Evolutionary conservation across 345 rosid species (phyloP).

Genomic region (Passiflora organensis): DNA sequence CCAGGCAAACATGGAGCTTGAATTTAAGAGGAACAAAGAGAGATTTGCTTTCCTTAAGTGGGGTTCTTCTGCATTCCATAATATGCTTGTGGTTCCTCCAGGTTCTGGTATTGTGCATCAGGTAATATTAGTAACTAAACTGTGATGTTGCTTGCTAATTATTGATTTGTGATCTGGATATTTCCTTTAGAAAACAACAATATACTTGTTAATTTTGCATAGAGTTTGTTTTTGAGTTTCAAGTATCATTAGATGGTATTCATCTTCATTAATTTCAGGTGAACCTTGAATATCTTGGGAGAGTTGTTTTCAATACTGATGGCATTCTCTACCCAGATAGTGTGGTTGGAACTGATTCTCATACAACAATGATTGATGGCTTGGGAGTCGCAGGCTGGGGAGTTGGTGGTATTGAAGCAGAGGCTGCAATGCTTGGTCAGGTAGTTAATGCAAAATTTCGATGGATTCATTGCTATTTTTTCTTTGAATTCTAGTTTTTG

Average conservation of each 20-base stretch:
- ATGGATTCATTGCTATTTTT: neutral
- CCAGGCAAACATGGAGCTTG: slow-evolving; percentile 93
- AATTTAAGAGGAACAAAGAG: slow-evolving; percentile 92
- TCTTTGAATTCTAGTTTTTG: neutral
- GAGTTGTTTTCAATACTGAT: slow-evolving; percentile 86
- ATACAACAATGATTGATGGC: slow-evolving; percentile 99
- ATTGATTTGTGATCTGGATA: neutral
- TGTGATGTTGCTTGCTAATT: neutral
- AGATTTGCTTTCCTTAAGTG: slow-evolving; percentile 97
- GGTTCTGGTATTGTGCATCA: slow-evolving; percentile 99
- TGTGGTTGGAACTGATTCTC: slow-evolving; percentile 98
- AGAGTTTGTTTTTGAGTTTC: no score
- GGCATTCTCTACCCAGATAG: slow-evolving; percentile 89
- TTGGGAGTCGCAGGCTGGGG: slow-evolving; percentile 99
- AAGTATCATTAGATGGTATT: no score
- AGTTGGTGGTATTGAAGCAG: slow-evolving; percentile 99
- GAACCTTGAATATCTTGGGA: slow-evolving; percentile 92
- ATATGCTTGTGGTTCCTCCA: slow-evolving; percentile 99
- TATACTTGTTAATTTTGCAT: no score
- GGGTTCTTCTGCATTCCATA: slow-evolving; percentile 87
- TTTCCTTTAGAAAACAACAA: no score
- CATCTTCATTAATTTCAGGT: slow-evolving; percentile 48
- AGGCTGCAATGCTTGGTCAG: slow-evolving; percentile 99
- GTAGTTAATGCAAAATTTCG: slow-evolving; percentile 26
- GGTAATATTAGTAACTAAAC: slow-evolving; percentile 38